phyloP scores from a whole-genome alignment of 2,329 filamentous ascomycete genomes.

The Nigrospora sphaerica region DNA sequence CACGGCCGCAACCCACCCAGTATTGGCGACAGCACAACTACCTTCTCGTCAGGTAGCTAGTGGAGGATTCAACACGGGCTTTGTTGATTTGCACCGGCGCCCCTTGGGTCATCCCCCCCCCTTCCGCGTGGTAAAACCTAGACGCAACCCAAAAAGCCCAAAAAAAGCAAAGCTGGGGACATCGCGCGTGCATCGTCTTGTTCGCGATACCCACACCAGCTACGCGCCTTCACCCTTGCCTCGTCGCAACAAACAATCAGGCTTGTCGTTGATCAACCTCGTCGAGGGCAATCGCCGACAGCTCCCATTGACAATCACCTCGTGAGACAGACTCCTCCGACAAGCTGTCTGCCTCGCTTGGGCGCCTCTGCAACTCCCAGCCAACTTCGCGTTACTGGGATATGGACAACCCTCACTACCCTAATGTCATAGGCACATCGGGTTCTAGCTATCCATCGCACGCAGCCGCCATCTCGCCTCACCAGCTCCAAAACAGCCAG shows the following conservation, averaged over 20 bases:
- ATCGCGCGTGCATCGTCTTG: not conserved
- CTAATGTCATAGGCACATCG: slow-evolving; percentile 50
- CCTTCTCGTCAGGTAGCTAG: slow-evolving; percentile 6
- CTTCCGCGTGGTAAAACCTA: not conserved
- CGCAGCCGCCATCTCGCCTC: slow-evolving; percentile 39
- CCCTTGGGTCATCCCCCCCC: not conserved
- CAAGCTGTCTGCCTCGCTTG: no score
- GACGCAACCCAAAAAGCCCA: not conserved
- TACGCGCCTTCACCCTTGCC: not conserved
- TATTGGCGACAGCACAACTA: slow-evolving; percentile 4
- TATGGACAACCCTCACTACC: slow-evolving; percentile 49
- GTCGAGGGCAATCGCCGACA: no score
- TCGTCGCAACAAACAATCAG: not conserved
- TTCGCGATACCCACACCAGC: slow-evolving; percentile 1
- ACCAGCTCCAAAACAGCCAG: slow-evolving; percentile 36
- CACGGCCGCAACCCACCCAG: not conserved
- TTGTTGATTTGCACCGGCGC: slow-evolving; percentile 2
- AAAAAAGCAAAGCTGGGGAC: not conserved
- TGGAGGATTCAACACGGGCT: slow-evolving; percentile 2
- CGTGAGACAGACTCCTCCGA: no score
- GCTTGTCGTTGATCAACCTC: no score
- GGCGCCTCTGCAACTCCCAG: no score
- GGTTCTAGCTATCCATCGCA: slow-evolving; percentile 44
- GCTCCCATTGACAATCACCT: no score
- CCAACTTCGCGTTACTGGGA: slow-evolving; percentile 24